Percentiles rank a stretch among this genome's conserved stretches.
Evolutionary conservation across 2,329 filamentous ascomycete species (phyloP).

Genomic region (Cladosporium colombiae): DNA sequence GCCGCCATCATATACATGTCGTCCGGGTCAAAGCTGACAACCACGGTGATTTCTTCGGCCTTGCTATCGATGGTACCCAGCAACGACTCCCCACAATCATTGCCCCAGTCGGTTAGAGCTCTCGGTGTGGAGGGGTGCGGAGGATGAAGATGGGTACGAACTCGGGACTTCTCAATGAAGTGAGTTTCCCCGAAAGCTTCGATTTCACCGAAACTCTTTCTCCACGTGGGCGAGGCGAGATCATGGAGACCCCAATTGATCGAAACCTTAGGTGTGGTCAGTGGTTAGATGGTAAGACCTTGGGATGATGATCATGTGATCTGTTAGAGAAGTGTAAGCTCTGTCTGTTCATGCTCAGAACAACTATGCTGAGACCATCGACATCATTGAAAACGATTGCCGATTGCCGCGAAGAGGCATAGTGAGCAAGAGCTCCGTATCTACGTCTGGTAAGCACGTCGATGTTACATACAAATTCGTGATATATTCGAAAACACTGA

Average conservation of each 20-base stretch:
- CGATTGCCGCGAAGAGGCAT: no score
- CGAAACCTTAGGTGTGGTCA: neutral
- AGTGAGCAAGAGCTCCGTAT: no score
- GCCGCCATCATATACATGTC: constrained; percentile 7
- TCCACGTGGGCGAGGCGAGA: neutral
- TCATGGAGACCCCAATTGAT: neutral
- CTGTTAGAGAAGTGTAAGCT: neutral
- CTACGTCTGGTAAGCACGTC: no score
- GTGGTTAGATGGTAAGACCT: neutral
- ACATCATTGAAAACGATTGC: no score
- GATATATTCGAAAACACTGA: neutral
- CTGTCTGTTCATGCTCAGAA: neutral
- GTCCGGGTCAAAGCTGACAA: constrained; percentile 1
- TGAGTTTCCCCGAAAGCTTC: constrained; percentile 7
- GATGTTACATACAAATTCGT: neutral
- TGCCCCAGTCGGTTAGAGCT: constrained; percentile 12
- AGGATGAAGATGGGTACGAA: neutral
- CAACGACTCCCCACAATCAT: constrained; percentile 5
- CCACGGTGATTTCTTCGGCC: constrained; percentile 4
- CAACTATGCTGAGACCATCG: no score
- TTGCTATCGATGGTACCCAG: constrained; percentile 1
- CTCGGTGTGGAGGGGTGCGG: constrained; percentile 7
- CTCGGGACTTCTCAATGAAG: neutral
- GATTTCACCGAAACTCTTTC: neutral
- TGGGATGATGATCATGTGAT: neutral